Percentiles rank a stretch among this genome's conserved stretches.
These are phyloP conservation scores for Paramecium sonneborni DNA, from an alignment of 73 alveolate species.

Conservation along the genomic window DNA sequence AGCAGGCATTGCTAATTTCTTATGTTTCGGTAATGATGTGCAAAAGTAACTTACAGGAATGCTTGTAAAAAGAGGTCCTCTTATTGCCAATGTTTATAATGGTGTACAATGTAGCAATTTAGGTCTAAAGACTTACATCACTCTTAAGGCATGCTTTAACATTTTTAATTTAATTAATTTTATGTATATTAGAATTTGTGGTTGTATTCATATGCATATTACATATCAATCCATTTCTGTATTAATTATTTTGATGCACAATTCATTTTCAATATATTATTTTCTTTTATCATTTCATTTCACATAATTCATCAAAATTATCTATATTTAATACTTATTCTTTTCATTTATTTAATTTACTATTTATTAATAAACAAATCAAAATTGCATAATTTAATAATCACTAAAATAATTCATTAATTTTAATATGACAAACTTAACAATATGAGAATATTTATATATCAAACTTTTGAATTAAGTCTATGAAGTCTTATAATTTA, in stretches of 20 bases:
- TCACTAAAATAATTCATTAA: not conserved
- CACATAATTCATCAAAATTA: no score
- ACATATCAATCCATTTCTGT: not conserved
- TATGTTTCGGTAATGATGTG: slow-evolving; percentile 69
- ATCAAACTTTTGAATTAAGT: slow-evolving; percentile 17
- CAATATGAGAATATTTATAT: not conserved
- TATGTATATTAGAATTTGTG: not conserved
- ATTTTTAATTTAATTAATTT: not conserved
- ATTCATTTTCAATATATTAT: not conserved
- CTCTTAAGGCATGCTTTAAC: slow-evolving; percentile 34
- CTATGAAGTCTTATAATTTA: slow-evolving; percentile 18
- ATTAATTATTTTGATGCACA: not conserved
- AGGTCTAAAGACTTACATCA: not conserved
- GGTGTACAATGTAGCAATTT: not conserved
- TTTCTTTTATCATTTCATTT: no score
- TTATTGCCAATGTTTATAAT: not conserved
- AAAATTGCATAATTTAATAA: not conserved
- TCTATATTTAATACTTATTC: no score
- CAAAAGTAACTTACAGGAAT: not conserved
- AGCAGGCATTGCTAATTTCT: slow-evolving; percentile 83
- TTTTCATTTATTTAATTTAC: not conserved
- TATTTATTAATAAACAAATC: not conserved
- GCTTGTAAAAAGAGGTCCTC: slow-evolving; percentile 10
- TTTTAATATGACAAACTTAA: not conserved
- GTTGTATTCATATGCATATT: not conserved